Evolutionary conservation across 306 rosid genomes (phyloP), one percentile per base, ranked within the genome.

Genomic region (Rosa lucieae): DNA sequence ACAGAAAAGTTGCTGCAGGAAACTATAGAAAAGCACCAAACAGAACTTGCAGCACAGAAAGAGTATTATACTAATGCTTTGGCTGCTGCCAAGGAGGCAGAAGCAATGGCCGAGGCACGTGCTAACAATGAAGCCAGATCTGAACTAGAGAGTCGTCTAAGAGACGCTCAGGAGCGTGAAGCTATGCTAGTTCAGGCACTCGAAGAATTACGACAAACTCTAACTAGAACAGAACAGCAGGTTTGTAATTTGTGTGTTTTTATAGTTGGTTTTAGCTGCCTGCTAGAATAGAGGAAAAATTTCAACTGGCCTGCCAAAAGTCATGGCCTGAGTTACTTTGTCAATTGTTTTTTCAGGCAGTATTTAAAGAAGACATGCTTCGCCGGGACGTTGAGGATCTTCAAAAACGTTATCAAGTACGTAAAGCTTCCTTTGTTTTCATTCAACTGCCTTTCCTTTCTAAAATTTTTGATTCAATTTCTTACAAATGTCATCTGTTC

Each of bases 201-300:
- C 63, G 98, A 96, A 83, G 99, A 93, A 81, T 88, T 96, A 84
- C 86, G 98, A 84, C 97, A 91, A 84, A 96, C 98, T 72, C 82
- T 96, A 85, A 96, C 90, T 84, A 93, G 97, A 84, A 90, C 84
- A 86, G 99, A 96, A 73, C 98, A 96, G 74, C 99, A 96, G 99
- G 99, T 96, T 77, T 80, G 86, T 74, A 3, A 81, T 78, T 62
- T 77, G 65, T 81, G 49, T 42, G 15, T 74, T 79, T 48, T 75
- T 37, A 74, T 47, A 70, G 58, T 79, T 79, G 75, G 26, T 84
- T 76, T 56, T 47, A 56, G 73, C 72, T 82, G 79, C 78, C 72
- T 75, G 75, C 70, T 63, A 44, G 55, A 69, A 46, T 44, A 69
- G 20, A 56, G 37, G 18, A 74, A 67, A 18, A 11, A 21, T 14